Percentiles rank a stretch among this genome's conserved stretches.
Conservation (phyloP, 2,329 filamentous ascomycete species). For the Fusarium nisikadoi region DNA sequence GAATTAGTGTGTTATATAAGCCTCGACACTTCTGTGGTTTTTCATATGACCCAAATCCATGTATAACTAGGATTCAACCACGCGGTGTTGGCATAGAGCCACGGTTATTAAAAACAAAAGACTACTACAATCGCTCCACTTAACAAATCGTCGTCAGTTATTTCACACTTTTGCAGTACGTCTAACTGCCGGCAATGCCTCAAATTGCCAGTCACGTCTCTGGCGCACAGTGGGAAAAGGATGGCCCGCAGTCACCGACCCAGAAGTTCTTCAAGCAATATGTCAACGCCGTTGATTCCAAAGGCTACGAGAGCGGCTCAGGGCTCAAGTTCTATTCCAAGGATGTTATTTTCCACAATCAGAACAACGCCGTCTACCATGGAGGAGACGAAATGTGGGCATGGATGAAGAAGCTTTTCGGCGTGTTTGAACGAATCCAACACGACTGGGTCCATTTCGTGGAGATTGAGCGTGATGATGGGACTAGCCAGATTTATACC, state of each 20-base stretch:
- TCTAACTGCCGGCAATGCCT: background rate
- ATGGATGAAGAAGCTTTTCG: background rate
- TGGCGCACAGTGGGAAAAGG: background rate
- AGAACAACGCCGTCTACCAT: background rate
- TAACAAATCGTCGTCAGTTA: rapidly evolving
- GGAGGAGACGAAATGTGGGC: background rate
- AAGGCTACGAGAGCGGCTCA: background rate
- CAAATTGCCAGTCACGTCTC: background rate
- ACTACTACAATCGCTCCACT: too few species aligned
- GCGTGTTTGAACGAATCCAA: background rate
- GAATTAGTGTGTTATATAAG: too few species aligned
- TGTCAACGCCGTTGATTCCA: background rate
- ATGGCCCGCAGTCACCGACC: background rate
- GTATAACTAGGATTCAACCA: too few species aligned
- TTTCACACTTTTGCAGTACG: background rate
- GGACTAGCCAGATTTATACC: background rate
- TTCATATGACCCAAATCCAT: too few species aligned
- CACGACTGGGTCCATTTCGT: background rate
- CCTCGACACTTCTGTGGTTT: too few species aligned
- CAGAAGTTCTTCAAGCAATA: background rate
- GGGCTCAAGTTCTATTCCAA: background rate
- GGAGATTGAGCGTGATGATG: background rate
- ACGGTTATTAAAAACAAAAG: too few species aligned
- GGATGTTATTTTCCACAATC: background rate
- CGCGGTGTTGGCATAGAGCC: too few species aligned